Evolutionary conservation across 2,329 filamentous ascomycete species (phyloP).

Genomic region (Talaromyces sp.): DNA sequence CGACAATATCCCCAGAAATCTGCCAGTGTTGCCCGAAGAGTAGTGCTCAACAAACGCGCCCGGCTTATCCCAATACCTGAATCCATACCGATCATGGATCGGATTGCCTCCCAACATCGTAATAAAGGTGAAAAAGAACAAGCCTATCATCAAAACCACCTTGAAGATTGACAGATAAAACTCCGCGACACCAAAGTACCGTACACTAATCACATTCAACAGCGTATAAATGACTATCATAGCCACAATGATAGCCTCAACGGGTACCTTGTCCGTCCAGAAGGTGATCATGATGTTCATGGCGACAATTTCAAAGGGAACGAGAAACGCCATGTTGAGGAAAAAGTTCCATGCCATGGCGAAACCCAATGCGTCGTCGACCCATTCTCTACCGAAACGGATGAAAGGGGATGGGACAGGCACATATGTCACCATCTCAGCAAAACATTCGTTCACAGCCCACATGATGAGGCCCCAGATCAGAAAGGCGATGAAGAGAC

Average conservation of each 20-base stretch:
- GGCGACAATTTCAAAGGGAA: slow-evolving; percentile 14
- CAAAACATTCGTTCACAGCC: slow-evolving; percentile 43
- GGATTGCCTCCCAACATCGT: slow-evolving; percentile 20
- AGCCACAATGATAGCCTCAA: slow-evolving; percentile 61
- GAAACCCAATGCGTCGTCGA: slow-evolving; percentile 77
- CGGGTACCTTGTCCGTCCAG: slow-evolving; percentile 23
- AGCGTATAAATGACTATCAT: slow-evolving; percentile 58
- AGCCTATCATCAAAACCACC: slow-evolving; percentile 54
- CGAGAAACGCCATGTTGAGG: slow-evolving; percentile 11
- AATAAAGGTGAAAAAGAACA: slow-evolving; percentile 21
- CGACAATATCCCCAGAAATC: slow-evolving; percentile 61
- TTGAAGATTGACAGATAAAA: slow-evolving; percentile 62
- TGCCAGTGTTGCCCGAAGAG: slow-evolving; percentile 41
- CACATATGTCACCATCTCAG: slow-evolving; percentile 82
- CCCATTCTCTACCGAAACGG: slow-evolving; percentile 74
- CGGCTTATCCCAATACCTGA: slow-evolving; percentile 61
- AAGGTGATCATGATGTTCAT: slow-evolving; percentile 10
- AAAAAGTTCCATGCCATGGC: slow-evolving; percentile 63
- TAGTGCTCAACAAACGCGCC: slow-evolving; percentile 53
- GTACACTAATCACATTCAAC: slow-evolving; percentile 58
- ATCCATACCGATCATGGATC: slow-evolving; percentile 56
- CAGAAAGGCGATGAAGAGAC: slow-evolving; percentile 35
- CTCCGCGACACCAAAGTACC: slow-evolving; percentile 59
- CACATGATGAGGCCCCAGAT: slow-evolving; percentile 27
- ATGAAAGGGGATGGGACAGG: slow-evolving; percentile 76